Percentiles rank a stretch among this genome's conserved stretches.
These are phyloP conservation scores for Phytophthora ohioensis DNA, from an alignment of 352 stramenopile genomes.

Conservation along the genomic window DNA sequence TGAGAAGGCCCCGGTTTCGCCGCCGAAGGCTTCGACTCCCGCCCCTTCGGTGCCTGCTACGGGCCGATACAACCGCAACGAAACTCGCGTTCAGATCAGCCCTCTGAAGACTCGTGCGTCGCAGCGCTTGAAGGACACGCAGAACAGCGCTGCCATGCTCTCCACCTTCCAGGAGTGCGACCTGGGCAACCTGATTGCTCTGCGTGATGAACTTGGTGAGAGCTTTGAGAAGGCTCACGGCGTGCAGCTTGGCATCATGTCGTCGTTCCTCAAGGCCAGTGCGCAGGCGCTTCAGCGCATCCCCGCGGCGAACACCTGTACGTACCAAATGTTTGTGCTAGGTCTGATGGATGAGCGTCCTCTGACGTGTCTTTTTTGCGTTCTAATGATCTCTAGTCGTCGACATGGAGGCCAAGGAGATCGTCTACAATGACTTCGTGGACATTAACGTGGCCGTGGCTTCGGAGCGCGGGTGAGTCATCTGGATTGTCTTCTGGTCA, in stretches of 20 bases:
- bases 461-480: constrained; percentile 86
- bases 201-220: constrained; percentile 92
- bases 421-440: constrained; percentile 99
- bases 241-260: constrained; percentile 99
- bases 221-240: constrained; percentile 97
- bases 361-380: constrained; percentile 15
- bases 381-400: constrained; percentile 76
- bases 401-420: constrained; percentile 98
- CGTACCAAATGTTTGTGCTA: constrained; percentile 24
- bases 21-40: constrained; percentile 38
- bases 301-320: constrained; percentile 97
- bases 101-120: constrained; percentile 96
- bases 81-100: constrained; percentile 95
- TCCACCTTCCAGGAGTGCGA: constrained; percentile 99
- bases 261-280: constrained; percentile 97
- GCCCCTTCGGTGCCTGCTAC: constrained; percentile 31
- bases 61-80: constrained; percentile 66
- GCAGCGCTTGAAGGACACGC: constrained; percentile 96
- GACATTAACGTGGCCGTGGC: constrained; percentile 99
- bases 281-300: constrained; percentile 93
- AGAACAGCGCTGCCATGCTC: constrained; percentile 98
- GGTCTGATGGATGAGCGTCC: not conserved
- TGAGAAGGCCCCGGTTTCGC: constrained; percentile 31
- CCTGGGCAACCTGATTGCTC: constrained; percentile 95
- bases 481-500: not conserved